Percentiles rank a stretch among this genome's conserved stretches.
Evolutionary conservation across 768 basidiomycete species (phyloP).

Genomic region (Termitomyces sp.): DNA sequence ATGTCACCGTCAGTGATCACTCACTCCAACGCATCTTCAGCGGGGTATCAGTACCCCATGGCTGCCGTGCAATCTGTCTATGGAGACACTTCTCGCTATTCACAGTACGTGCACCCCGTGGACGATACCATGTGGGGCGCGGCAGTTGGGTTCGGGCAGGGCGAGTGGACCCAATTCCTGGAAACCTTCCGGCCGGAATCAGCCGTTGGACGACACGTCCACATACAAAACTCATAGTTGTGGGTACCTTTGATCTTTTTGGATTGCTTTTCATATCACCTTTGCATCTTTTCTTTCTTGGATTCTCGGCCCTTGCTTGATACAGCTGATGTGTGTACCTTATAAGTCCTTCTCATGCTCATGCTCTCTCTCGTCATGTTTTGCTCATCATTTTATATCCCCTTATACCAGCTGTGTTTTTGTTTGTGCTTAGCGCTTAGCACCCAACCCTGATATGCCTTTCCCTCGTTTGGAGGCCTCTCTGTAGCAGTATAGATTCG

Average conservation of each 20-base stretch:
- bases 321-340: slow-evolving; percentile 19
- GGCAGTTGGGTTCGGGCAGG: slow-evolving; percentile 70
- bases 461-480: slow-evolving; percentile 20
- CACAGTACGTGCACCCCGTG: slow-evolving; percentile 49
- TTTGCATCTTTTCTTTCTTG: slow-evolving; percentile 17
- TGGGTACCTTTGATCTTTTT: neutral
- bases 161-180: slow-evolving; percentile 67
- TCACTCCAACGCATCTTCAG: slow-evolving; percentile 9
- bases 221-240: slow-evolving; percentile 33
- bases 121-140: slow-evolving; percentile 78
- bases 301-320: slow-evolving; percentile 20
- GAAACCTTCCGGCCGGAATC: slow-evolving; percentile 59
- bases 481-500: slow-evolving; percentile 35
- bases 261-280: neutral
- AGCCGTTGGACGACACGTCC: slow-evolving; percentile 27
- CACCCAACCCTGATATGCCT: slow-evolving; percentile 2
- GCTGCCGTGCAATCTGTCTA: slow-evolving; percentile 33
- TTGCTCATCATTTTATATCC: slow-evolving; percentile 14
- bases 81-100: slow-evolving; percentile 38
- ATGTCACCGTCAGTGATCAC: slow-evolving; percentile 23
- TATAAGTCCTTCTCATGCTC: slow-evolving; percentile 12
- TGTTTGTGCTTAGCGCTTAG: slow-evolving; percentile 15
- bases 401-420: slow-evolving; percentile 11
- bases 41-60: slow-evolving; percentile 21
- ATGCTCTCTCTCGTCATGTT: slow-evolving; percentile 1